Evolutionary conservation across 208 protist genomes (phyloP).

Genomic region (Trypanosoma lewisi): DNA sequence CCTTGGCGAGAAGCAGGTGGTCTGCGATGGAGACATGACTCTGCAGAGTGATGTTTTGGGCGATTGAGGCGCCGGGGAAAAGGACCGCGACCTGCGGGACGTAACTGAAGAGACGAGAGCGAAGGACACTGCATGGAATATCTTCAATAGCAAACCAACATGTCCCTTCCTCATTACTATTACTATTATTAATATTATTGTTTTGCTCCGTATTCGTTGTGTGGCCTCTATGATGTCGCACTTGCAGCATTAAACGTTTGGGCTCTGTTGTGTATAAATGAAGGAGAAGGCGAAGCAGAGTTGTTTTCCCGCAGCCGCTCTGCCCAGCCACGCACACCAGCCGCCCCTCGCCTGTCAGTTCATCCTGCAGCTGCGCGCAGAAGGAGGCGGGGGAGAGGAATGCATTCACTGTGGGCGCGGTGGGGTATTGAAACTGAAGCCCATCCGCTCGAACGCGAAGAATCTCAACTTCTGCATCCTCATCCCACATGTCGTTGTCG

Average conservation of each 20-base stretch:
- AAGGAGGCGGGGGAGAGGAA: slow-evolving; percentile 31
- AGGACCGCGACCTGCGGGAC: slow-evolving; percentile 69
- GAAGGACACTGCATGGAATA: slow-evolving; percentile 42
- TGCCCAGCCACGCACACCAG: slow-evolving; percentile 59
- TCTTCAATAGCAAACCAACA: slow-evolving; percentile 29
- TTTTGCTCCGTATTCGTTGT: neutral
- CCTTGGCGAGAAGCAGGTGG: slow-evolving; percentile 31
- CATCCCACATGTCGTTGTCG: too few species aligned
- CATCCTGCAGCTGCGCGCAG: slow-evolving; percentile 17
- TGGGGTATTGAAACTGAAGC: slow-evolving; percentile 66
- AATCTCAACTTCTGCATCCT: slow-evolving; percentile 9
- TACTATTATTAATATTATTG: neutral
- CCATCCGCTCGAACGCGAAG: slow-evolving; percentile 25
- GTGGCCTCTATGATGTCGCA: neutral
- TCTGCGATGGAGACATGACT: slow-evolving; percentile 50
- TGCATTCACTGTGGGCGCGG: slow-evolving; percentile 57
- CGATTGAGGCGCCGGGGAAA: slow-evolving; percentile 68
- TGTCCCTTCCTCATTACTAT: neutral
- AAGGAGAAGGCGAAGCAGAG: slow-evolving; percentile 64
- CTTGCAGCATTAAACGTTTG: neutral
- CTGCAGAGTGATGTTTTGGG: slow-evolving; percentile 77
- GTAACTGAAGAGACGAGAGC: slow-evolving; percentile 57
- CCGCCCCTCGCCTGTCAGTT: slow-evolving; percentile 26
- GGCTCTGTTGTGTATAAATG: slow-evolving; percentile 48
- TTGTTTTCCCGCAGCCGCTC: slow-evolving; percentile 78